Evolutionary conservation across 139 green algal genomes (phyloP), one percentile per base, ranked within the genome.

Genomic region (Dunaliella primolecta): DNA sequence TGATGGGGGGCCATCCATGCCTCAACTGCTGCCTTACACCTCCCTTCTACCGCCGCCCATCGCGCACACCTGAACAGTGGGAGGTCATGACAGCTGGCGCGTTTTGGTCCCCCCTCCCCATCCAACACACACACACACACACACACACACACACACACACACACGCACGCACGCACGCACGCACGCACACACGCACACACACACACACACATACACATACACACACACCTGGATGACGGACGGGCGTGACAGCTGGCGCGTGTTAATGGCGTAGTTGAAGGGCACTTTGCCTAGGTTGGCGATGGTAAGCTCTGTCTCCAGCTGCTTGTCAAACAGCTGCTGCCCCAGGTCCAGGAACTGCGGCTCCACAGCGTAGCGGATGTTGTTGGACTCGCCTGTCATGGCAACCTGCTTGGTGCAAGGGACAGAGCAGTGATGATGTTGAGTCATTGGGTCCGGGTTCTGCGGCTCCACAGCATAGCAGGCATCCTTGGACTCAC

Each of bases 281-380:
- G 92, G 91, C 75, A 97, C 94, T 79, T 88, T 87, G 38, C 85
- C 85, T 78, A 92, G 81, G 87, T 96, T 96, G 83, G 57, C 81
- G 1, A 95, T 88, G 24, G 81, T 75, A 25, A 97, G 27, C 83
- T 96, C 94, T 31, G 74, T 81, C 27, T 96, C 91, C 33, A 91
- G 82, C 11, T 83, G 38, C 32, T 88, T 89, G 87, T 94, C 89
- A 86, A 93, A 97, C n/a, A 90, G 85, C 78, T 91, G 87, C 32
- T 85, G 38, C 1, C 93, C 93, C 1, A 94, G 80, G 81, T 95
- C 92, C 77, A 96, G 84, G 2, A 89, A 80, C 76, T 91, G 84
- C 3, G 90, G 91, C 83, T 94, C 93, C 36, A 97, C 85, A 3
- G 46, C 84, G 84, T 92, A 96, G 86, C 93, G 92, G 84, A 96